Conservation (phyloP, 2,329 filamentous ascomycete species). For the Fusarium kyushuense region DNA sequence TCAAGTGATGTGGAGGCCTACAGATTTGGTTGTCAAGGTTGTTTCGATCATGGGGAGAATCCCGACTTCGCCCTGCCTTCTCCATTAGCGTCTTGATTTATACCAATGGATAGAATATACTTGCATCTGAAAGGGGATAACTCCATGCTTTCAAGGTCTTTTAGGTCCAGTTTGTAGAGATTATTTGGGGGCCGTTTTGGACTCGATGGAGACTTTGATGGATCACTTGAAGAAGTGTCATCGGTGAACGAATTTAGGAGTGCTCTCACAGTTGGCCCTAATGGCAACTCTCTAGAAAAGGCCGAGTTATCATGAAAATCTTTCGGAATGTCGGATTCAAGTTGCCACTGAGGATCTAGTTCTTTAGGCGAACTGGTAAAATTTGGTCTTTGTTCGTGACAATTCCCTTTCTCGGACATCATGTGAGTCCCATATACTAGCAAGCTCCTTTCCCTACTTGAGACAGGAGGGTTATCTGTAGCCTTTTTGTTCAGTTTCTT, state of each 20-base stretch:
- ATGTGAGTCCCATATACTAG: not conserved
- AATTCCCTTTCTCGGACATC: not conserved
- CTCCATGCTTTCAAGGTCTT: conserved; percentile 53
- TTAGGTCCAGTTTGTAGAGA: conserved; percentile 47
- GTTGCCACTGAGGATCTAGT: not conserved
- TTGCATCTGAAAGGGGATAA: conserved; percentile 53
- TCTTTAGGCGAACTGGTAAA: not conserved
- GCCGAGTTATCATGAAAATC: not conserved
- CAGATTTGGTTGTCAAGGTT: conserved; percentile 30
- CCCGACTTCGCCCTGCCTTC: conserved; percentile 19
- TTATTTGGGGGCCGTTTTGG: conserved; percentile 46
- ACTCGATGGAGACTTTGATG: conserved; percentile 52
- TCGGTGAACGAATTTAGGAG: conserved; percentile 37
- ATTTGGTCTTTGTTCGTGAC: not conserved
- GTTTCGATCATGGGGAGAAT: conserved; percentile 42
- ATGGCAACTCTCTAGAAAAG: conserved; percentile 10
- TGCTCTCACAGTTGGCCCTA: conserved; percentile 27
- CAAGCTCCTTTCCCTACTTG: not conserved
- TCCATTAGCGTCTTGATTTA: conserved; percentile 4
- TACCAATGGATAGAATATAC: conserved; percentile 3
- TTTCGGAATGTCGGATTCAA: not conserved
- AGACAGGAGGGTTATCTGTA: not conserved
- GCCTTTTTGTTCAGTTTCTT: not conserved
- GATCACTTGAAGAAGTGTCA: conserved; percentile 52
- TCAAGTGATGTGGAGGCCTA: not conserved